Percentiles rank a stretch among this genome's conserved stretches.
Conservation (phyloP, 257 asterid species). For the Solanum pennellii region DNA sequence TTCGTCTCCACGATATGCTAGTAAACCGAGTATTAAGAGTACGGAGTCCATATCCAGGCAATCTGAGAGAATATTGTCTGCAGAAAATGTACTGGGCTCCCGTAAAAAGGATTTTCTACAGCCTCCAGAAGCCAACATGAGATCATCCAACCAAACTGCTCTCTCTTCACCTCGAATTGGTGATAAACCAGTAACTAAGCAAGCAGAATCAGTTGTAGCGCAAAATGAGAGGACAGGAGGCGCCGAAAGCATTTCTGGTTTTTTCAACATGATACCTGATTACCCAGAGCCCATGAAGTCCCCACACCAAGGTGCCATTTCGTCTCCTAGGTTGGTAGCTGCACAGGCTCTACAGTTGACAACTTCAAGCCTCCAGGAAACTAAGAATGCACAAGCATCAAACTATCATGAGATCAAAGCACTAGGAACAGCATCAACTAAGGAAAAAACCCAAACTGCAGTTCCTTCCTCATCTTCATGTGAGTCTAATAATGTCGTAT, state of each 20-base stretch:
- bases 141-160: background rate
- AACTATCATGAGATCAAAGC: conserved; percentile 12
- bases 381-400: background rate
- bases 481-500: conserved; percentile 5
- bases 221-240: conserved; percentile 6
- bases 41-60: conserved; percentile 3
- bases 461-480: conserved; percentile 12
- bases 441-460: conserved; percentile 18
- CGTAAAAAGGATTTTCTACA: conserved; percentile 4
- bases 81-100: conserved; percentile 1
- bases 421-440: background rate
- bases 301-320: conserved; percentile 1
- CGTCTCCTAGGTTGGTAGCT: conserved; percentile 9
- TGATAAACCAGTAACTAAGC: background rate
- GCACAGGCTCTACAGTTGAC: background rate
- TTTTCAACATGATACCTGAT: background rate
- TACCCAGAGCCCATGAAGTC: background rate
- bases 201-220: background rate
- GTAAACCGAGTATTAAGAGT: background rate
- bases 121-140: conserved; percentile 12
- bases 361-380: background rate
- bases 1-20: conserved; percentile 8
- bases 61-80: conserved; percentile 1
- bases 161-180: conserved; percentile 13
- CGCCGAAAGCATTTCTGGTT: background rate